phyloP scores from a whole-genome alignment of 768 basidiomycete genomes.

The Lactarius trivialis region DNA sequence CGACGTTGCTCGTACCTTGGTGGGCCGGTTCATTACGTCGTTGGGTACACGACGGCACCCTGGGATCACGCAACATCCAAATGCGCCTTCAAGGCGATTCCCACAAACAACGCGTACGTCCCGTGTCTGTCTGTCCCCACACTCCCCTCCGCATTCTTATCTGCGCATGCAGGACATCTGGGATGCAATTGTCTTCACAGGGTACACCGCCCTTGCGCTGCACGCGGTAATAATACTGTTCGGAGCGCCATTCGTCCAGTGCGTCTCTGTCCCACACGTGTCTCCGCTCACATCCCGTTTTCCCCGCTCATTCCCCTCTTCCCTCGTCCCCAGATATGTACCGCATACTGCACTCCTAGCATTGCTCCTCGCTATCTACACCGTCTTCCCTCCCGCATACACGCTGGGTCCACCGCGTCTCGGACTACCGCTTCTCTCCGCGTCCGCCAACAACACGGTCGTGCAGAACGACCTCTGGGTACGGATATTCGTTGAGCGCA shows the following conservation, averaged over 20 bases:
- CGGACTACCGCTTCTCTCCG: no score
- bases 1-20: constrained; percentile 52
- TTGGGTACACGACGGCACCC: constrained; percentile 51
- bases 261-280: constrained; percentile 19
- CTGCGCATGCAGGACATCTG: constrained; percentile 39
- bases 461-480: constrained; percentile 42
- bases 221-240: constrained; percentile 54
- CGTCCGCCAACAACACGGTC: no score
- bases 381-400: constrained; percentile 49
- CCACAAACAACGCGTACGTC: constrained; percentile 36
- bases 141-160: constrained; percentile 17
- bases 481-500: constrained; percentile 73
- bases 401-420: constrained; percentile 60
- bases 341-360: constrained; percentile 63
- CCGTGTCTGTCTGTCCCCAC: not conserved
- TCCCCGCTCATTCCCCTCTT: no score
- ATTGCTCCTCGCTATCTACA: constrained; percentile 61
- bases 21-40: constrained; percentile 63
- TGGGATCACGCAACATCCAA: constrained; percentile 42
- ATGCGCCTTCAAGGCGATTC: constrained; percentile 33
- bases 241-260: constrained; percentile 68
- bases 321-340: constrained; percentile 27
- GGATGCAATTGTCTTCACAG: constrained; percentile 48
- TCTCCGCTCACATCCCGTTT: not conserved
- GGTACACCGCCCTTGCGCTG: constrained; percentile 41